Evolutionary conservation across 148 eudicot genomes (phyloP).

Genomic region (Beta vulgaris): DNA sequence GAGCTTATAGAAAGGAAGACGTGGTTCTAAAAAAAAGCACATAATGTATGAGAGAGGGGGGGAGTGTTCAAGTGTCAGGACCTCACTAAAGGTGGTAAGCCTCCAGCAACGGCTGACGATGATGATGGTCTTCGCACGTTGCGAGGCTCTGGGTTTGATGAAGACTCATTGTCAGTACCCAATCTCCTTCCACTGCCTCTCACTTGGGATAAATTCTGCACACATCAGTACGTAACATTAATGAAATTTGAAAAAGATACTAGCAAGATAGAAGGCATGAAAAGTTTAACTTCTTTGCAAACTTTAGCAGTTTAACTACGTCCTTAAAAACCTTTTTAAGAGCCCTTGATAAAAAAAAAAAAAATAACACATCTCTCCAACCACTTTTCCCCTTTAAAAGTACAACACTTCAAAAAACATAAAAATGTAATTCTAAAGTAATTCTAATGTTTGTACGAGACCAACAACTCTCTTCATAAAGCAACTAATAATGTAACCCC

Average conservation of each 20-base stretch:
- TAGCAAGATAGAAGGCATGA: not conserved
- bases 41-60: not conserved
- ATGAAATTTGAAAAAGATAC: not conserved
- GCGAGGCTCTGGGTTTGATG: slow-evolving; percentile 55
- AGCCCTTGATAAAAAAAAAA: not conserved
- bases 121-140: slow-evolving; percentile 69
- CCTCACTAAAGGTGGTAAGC: slow-evolving; percentile 91
- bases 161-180: slow-evolving; percentile 50
- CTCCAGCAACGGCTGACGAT: slow-evolving; percentile 80
- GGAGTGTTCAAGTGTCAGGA: slow-evolving; percentile 17
- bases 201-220: slow-evolving; percentile 69
- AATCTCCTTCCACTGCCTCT: slow-evolving; percentile 63
- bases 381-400: not conserved
- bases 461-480: no score
- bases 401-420: not conserved
- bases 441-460: no score
- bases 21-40: not conserved
- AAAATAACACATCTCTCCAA: not conserved
- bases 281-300: not conserved
- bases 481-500: not conserved
- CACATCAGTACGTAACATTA: not conserved
- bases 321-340: not conserved
- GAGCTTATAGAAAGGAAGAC: not conserved
- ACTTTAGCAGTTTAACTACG: not conserved
- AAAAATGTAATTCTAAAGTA: not conserved